These are phyloP conservation scores for Fusarium phyllophilum DNA, from an alignment of 2,329 filamentous ascomycete species.

Conservation along the genomic window DNA sequence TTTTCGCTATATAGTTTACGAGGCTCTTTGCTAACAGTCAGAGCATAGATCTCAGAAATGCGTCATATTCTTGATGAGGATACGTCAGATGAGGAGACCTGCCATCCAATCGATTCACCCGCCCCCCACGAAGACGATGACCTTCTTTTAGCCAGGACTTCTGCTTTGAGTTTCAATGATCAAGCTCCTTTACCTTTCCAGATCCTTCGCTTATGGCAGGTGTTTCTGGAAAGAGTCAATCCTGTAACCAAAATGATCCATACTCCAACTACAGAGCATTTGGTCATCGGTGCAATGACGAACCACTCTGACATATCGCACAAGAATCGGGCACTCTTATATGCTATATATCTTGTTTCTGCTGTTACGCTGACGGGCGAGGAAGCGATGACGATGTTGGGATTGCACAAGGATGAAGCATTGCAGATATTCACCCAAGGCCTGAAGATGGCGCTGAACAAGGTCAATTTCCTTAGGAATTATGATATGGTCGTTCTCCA, in stretches of 20 bases:
- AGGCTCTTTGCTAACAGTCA: accelerated
- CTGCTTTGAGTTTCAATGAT: not conserved
- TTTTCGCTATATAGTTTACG: accelerated
- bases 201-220: conserved; percentile 1
- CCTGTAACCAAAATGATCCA: conserved; percentile 5
- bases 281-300: conserved; percentile 4
- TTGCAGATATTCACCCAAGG: conserved; percentile 8
- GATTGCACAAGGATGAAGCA: not conserved
- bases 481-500: conserved; percentile 5
- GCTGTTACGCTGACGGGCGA: not conserved
- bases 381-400: not conserved
- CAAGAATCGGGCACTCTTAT: not conserved
- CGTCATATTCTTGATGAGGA: conserved; percentile 15
- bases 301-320: not conserved
- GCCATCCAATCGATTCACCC: not conserved
- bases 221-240: conserved; percentile 16
- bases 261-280: conserved; percentile 3
- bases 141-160: not conserved
- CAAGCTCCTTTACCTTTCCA: not conserved
- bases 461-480: conserved; percentile 1
- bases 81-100: conserved; percentile 13
- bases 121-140: conserved; percentile 2
- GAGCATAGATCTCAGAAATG: not conserved
- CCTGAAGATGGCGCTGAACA: conserved; percentile 1
- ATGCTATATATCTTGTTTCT: conserved; percentile 1